Base-by-base conservation (phyloP, 2,329 filamentous ascomycete species). In the Botrytis tulipae region DNA sequence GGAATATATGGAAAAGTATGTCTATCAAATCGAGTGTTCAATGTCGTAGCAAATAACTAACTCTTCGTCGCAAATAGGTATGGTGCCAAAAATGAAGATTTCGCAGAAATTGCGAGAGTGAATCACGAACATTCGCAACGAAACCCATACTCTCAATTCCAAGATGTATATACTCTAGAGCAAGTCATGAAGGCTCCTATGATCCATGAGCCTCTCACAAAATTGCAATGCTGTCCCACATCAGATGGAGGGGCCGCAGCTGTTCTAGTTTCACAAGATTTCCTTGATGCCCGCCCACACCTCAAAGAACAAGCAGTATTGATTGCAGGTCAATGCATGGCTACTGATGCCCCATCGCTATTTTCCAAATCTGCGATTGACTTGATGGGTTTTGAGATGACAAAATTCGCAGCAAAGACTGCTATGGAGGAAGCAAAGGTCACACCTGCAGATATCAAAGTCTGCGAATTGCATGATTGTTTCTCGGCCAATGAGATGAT, bases 71-170 rank as follows among this genome's bases (percentile, higher is more conserved):
- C 40, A 18, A 35, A 54, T 18, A 76, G 74, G 35, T 74, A 75
- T 60, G 95, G 95, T 73, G 96, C 95, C 74, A 93, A 87, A 80
- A 81, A 87, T 18, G 91, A 93, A 78, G 95, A 98, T 86, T 98
- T 98, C 83, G 95, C 93, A 48, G 95, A 98, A 85, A 98, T 98
- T 80, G 95, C 90, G 16, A 91, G 95, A 78, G 84, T 98, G 82
- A 98, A 97, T 86, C 95, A 98, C 84, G 91, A 91, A 76, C 96
- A 99, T 87, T 95, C 91, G 35, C 92, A 92, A 82, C 89, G 92
- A 78, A 98, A 98, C 86, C 95, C 95, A 16, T 99, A 99, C 87
- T 95, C 94, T n/a, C 95, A 98, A 83, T 98, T 99, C 87, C 92
- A 92, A 80, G 90, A 97, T 80, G 93, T 95, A 81, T 98, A 98